Conservation (phyloP, 305 asterid species). For the Fraxinus velutina region DNA sequence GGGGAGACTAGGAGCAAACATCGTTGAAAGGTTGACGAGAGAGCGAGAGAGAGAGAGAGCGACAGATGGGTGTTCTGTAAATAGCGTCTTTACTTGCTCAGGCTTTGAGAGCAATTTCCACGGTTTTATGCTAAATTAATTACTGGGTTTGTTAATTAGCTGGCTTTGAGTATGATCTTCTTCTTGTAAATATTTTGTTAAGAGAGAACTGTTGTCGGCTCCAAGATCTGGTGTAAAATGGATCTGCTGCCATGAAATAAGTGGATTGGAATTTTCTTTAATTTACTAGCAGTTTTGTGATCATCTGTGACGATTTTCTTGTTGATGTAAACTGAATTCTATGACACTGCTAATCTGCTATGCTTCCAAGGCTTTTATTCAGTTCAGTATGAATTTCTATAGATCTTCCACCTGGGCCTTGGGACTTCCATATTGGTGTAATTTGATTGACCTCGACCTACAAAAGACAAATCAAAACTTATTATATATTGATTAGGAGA, state of each 20-base stretch:
- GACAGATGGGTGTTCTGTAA: constrained; percentile 26
- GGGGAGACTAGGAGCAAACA: constrained; percentile 80
- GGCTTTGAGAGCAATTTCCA: not conserved
- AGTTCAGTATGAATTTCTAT: not conserved
- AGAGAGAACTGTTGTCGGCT: not conserved
- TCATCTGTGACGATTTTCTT: not conserved
- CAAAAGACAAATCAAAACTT: not conserved
- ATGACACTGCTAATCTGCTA: not conserved
- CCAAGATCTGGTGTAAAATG: not conserved
- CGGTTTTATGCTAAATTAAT: not conserved
- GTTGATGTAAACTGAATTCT: not conserved
- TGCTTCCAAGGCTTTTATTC: not conserved
- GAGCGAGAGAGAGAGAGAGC: not conserved
- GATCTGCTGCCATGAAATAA: not conserved
- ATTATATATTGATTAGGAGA: no score
- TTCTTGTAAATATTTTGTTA: not conserved
- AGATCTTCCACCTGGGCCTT: not conserved
- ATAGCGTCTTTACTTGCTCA: constrained; percentile 22
- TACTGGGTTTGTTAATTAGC: not conserved
- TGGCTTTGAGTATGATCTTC: not conserved
- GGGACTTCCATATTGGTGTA: not conserved
- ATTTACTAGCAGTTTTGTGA: not conserved
- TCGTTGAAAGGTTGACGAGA: constrained; percentile 34
- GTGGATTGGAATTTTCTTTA: not conserved
- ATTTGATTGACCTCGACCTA: not conserved